A percentile compares a stretch with the other conserved stretches of the same genome.
Evolutionary conservation across 345 rosid genomes (phyloP).

Genomic region (Citrus hindsii): DNA sequence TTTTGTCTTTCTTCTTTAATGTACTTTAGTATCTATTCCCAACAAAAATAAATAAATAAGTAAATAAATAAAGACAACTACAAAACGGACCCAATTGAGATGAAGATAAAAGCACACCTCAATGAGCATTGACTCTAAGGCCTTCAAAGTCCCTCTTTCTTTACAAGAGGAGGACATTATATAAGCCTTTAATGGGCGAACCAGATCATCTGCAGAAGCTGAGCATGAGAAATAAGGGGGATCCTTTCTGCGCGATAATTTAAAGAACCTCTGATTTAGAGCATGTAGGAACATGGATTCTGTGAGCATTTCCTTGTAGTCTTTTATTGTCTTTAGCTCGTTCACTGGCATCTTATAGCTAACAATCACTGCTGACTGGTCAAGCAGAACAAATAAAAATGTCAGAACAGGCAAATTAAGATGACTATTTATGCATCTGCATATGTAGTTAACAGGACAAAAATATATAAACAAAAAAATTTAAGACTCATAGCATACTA

Average conservation of each 20-base stretch:
- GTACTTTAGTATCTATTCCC: background rate
- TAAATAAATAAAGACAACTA: no score
- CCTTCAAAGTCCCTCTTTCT: slow-evolving; percentile 74
- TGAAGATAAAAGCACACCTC: slow-evolving; percentile 49
- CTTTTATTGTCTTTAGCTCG: slow-evolving; percentile 73
- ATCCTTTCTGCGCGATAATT: slow-evolving; percentile 68
- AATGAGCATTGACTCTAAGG: slow-evolving; percentile 81
- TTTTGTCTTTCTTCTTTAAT: background rate
- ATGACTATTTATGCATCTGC: background rate
- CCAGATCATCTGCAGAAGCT: slow-evolving; percentile 72
- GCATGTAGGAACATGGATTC: slow-evolving; percentile 83
- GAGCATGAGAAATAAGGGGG: slow-evolving; percentile 94
- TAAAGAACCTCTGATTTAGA: slow-evolving; percentile 83
- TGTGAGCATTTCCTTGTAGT: slow-evolving; percentile 71
- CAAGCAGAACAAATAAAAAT: slow-evolving; percentile 22
- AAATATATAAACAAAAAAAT: slow-evolving; percentile 7
- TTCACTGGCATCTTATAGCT: slow-evolving; percentile 76
- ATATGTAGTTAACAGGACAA: background rate
- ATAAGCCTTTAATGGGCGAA: slow-evolving; percentile 71
- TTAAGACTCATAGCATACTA: slow-evolving; percentile 26
- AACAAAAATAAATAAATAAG: no score
- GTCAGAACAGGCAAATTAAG: slow-evolving; percentile 10
- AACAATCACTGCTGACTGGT: slow-evolving; percentile 82
- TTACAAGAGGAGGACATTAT: slow-evolving; percentile 79
- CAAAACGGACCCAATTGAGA: background rate